Base-by-base conservation (phyloP, 2,329 filamentous ascomycete species). In the Thelonectria blattea region DNA sequence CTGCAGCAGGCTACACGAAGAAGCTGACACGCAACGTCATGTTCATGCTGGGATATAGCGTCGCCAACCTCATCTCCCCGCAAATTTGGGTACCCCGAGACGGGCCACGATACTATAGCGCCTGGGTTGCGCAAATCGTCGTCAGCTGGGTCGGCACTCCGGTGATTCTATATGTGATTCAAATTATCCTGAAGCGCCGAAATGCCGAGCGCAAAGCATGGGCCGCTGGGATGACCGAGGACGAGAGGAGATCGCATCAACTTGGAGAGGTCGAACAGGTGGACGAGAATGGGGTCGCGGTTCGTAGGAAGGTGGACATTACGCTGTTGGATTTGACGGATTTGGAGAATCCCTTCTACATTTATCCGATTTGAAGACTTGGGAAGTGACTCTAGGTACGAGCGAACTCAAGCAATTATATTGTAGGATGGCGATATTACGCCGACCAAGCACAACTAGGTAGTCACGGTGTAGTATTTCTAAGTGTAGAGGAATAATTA, bases 21-120 rank as follows among this genome's bases (percentile, higher is more conserved):
- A 80, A 80, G 64, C 73, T 78, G 14, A 79, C 77, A 0, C 70
- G 76, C 2, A 78, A 76, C n/a, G 76, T 73, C 30, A 70, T 78
- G 66, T 77, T 76, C 51, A 76, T 77, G 67, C 62, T 76, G 2
- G 78, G 75, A 2, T 75, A 74, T 42, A 71, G 73, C 7, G 62
- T 74, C 2, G 70, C 70, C 8, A 76, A 75, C 30, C 71, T 78
- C 12, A 69, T 75, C 14, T 73, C 72, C 2, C 76, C 75, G 18
- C 75, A 78, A 64, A 73, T 78, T 22, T 78, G 71, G 72, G 68
- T 68, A 2, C 62, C 66, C 1, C 70, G 65, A 68, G 66, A 65
- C 18, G 65, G 56, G 3, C 70, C 71, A 2, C 61, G 71, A 9
- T 72, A 69, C 52, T 71, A 72, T 27, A 67, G 62, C n/a, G 65